Evolutionary conservation across 2,329 filamentous ascomycete genomes (phyloP).

Genomic region (Knufia fluminis): DNA sequence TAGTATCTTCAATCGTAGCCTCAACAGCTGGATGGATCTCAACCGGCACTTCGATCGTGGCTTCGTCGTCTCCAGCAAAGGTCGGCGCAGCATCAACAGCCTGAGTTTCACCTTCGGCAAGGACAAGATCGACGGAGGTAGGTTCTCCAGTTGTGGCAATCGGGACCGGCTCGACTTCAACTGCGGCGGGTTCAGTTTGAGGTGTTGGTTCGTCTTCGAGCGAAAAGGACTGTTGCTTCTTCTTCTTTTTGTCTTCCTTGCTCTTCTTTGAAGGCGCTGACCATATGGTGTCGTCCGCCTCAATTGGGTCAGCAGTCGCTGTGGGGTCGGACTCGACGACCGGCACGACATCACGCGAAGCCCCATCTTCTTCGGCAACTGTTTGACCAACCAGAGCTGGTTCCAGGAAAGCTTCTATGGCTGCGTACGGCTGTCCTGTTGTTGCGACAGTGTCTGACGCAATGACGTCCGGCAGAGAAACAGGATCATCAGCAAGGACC

Average conservation of each 20-base stretch:
- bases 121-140: not conserved
- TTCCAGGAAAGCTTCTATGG: too few species aligned
- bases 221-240: not conserved
- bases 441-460: too few species aligned
- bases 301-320: not conserved
- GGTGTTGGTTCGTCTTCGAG: not conserved
- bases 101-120: not conserved
- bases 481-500: too few species aligned
- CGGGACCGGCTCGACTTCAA: not conserved
- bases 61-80: not conserved
- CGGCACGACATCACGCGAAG: too few species aligned
- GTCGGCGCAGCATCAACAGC: too few species aligned
- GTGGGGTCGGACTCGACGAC: too few species aligned
- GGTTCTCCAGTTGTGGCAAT: not conserved
- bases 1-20: not conserved
- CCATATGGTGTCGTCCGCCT: slow-evolving; percentile 1
- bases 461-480: too few species aligned
- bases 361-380: too few species aligned
- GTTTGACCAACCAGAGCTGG: too few species aligned
- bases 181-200: not conserved
- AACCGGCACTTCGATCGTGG: not conserved
- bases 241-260: slow-evolving; percentile 7
- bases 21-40: not conserved
- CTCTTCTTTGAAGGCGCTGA: not conserved
- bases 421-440: too few species aligned